Conservation (phyloP, 306 rosid genomes). For the Medicago arabica region DNA sequence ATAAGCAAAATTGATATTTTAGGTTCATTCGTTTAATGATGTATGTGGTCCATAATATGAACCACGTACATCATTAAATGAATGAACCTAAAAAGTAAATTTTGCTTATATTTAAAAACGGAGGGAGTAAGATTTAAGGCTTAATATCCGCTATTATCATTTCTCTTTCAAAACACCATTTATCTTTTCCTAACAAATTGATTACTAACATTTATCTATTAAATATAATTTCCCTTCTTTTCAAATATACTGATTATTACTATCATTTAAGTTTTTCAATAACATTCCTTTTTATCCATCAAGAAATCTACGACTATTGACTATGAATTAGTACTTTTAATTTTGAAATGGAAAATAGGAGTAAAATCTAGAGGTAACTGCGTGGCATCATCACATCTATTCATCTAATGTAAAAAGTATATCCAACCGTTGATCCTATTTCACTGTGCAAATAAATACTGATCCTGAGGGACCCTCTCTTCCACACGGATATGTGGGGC, state of each 20-base stretch:
- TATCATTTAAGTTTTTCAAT: neutral
- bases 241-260: neutral
- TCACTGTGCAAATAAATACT: slow-evolving; percentile 42
- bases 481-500: slow-evolving; percentile 72
- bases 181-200: no score
- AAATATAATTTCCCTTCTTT: neutral
- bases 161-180: no score
- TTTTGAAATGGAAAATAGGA: neutral
- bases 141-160: no score
- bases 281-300: neutral
- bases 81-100: no score
- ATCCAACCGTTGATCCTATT: slow-evolving; percentile 48
- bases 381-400: slow-evolving; percentile 43
- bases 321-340: neutral
- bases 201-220: no score
- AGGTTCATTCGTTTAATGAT: no score
- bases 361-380: neutral
- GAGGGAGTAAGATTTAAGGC: no score
- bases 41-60: no score
- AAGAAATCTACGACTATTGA: neutral
- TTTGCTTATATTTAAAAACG: no score
- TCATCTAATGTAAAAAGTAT: neutral
- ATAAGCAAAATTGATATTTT: no score
- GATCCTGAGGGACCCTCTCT: slow-evolving; percentile 67
- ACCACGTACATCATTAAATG: no score